These are phyloP conservation scores for Phytophthora meadii DNA, from an alignment of 352 stramenopile genomes.

Conservation along the genomic window DNA sequence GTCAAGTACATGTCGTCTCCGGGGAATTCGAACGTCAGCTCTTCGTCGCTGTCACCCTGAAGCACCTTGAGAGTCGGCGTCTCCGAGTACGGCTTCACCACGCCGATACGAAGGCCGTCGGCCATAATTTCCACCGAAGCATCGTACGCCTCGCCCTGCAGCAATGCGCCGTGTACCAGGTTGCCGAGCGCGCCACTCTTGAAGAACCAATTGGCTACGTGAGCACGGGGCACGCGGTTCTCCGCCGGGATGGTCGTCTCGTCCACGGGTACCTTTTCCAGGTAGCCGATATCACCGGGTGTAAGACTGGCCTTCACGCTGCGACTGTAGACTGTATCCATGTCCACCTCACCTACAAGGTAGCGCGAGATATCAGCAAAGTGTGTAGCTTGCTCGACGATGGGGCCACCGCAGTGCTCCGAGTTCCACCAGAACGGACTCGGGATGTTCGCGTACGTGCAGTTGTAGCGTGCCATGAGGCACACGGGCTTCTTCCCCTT, in stretches of 20 bases:
- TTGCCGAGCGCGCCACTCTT: conserved; percentile 42
- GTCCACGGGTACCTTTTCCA: conserved; percentile 45
- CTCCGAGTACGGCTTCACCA: conserved; percentile 51
- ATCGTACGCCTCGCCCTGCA: conserved; percentile 43
- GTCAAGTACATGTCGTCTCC: conserved; percentile 55
- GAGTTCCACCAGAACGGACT: conserved; percentile 54
- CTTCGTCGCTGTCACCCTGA: conserved; percentile 35
- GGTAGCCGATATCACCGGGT: conserved; percentile 34
- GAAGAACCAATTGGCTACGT: conserved; percentile 49
- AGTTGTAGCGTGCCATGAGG: conserved; percentile 48
- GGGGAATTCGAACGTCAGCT: conserved; percentile 41
- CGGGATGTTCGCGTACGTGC: conserved; percentile 41
- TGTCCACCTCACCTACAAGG: conserved; percentile 43
- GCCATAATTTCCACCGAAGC: conserved; percentile 47
- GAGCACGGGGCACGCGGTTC: conserved; percentile 43
- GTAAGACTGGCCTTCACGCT: conserved; percentile 55
- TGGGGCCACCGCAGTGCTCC: conserved; percentile 44
- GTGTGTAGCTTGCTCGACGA: conserved; percentile 52
- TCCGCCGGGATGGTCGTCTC: conserved; percentile 25
- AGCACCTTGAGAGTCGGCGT: conserved; percentile 42
- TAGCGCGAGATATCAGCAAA: conserved; percentile 47
- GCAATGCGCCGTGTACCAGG: conserved; percentile 42
- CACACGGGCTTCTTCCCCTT: conserved; percentile 41
- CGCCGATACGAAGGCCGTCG: conserved; percentile 41
- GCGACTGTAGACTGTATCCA: conserved; percentile 46